Conservation (phyloP, 2,329 filamentous ascomycete species). For the Byssochlamys sp. region DNA sequence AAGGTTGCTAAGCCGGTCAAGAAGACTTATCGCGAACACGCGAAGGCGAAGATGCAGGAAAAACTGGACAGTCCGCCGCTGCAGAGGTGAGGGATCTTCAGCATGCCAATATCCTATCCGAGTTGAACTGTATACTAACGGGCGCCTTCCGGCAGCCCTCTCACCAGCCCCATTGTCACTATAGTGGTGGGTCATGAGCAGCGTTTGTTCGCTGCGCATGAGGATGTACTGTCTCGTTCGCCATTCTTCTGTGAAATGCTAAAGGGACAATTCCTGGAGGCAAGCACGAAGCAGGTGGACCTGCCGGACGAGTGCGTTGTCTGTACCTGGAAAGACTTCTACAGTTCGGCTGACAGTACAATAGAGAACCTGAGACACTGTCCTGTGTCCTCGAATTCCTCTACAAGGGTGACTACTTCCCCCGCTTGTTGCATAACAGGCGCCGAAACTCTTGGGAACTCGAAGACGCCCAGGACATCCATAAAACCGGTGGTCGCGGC, state of each 20-base stretch:
- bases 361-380: conserved; percentile 83
- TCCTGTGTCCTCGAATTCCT: conserved; percentile 91
- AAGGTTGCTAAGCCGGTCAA: conserved; percentile 72
- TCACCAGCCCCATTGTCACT: conserved; percentile 70
- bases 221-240: conserved; percentile 79
- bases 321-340: not conserved
- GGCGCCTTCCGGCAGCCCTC: conserved; percentile 26
- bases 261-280: conserved; percentile 62
- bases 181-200: conserved; percentile 74
- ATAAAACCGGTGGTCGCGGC: conserved; percentile 49
- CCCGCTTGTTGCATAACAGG: conserved; percentile 77
- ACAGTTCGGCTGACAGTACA: conserved; percentile 24
- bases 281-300: conserved; percentile 63
- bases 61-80: conserved; percentile 56
- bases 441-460: conserved; percentile 80
- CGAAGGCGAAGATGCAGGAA: conserved; percentile 80
- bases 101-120: conserved; percentile 2
- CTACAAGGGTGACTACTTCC: conserved; percentile 94
- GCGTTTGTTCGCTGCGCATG: conserved; percentile 87
- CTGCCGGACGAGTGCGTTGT: conserved; percentile 52
- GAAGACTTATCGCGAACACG: conserved; percentile 66
- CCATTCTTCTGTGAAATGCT: conserved; percentile 70
- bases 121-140: not conserved
- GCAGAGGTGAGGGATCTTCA: conserved; percentile 35
- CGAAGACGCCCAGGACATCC: conserved; percentile 56